Conservation (phyloP, 2,329 filamentous ascomycete genomes). For the Pseudopithomyces maydicus region DNA sequence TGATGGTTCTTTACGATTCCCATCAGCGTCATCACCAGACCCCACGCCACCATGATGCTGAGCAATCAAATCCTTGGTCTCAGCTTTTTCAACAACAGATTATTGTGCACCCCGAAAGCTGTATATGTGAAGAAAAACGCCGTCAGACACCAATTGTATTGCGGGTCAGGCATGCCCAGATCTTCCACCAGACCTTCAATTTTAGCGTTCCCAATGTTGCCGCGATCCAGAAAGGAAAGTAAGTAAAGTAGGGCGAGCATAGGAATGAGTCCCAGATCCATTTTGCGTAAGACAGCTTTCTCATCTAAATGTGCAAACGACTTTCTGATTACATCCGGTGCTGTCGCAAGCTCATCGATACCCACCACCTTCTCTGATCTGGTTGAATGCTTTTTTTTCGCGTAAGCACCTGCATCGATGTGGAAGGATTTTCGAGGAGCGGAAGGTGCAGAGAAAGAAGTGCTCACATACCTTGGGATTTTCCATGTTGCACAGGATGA, state of each 20-base stretch:
- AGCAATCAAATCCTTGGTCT: conserved; percentile 52
- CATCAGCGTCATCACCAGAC: conserved; percentile 56
- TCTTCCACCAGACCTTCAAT: conserved; percentile 41
- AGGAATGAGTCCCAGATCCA: conserved; percentile 47
- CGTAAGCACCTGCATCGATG: neutral
- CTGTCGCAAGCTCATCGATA: conserved; percentile 32
- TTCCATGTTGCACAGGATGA: conserved; percentile 9
- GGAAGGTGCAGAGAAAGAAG: neutral
- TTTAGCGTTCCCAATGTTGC: conserved; percentile 51
- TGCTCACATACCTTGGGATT: neutral
- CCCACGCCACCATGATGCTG: conserved; percentile 58
- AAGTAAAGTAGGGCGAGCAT: conserved; percentile 47
- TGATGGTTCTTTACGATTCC: conserved; percentile 53
- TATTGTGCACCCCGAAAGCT: conserved; percentile 59
- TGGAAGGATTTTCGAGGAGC: too few species aligned
- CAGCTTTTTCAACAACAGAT: conserved; percentile 64
- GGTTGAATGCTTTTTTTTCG: conserved; percentile 1
- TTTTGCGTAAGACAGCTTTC: conserved; percentile 47
- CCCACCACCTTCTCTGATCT: conserved; percentile 24
- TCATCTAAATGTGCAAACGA: conserved; percentile 46
- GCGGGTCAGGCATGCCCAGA: conserved; percentile 52
- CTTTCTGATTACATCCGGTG: conserved; percentile 29
- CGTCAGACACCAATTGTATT: conserved; percentile 69
- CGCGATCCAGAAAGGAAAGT: conserved; percentile 41
- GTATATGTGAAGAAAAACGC: conserved; percentile 65